Evolutionary conservation across 1,284 basidiomycete genomes (phyloP), one percentile per base, ranked within the genome.

Genomic region (Erythrobasidium hasegawianum): DNA sequence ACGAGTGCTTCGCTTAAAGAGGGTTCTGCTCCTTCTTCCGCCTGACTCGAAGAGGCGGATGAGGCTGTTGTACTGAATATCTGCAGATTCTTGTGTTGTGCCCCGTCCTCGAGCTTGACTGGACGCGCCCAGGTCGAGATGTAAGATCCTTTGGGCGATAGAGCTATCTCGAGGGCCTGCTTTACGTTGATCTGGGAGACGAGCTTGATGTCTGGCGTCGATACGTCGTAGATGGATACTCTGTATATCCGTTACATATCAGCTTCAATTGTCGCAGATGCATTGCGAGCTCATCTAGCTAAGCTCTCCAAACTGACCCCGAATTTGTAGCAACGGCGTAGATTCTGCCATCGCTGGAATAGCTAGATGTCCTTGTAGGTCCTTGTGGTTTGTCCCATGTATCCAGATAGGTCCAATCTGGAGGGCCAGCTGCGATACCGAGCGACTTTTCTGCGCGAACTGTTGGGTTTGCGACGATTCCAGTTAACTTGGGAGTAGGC

Each of bases 61-160:
- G 18, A 20, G 45, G 45, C 4, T 7, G 85, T 85, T 18, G 82
- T 85, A 67, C 88, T 87, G 82, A 91, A 95, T 69, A 95, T 80
- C 68, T 88, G 85, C 70, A 91, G 83, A 77, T 95, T 95, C 80
- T 89, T 91, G 81, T 90, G 87, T 76, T 90, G 87, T 11, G 83
- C 75, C 29, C 77, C 88, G 71, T 90, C 89, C 76, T 90, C 90
- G 20, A 53, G 59, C 81, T 72, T 77, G 84, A 84, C 80, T 70
- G 87, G 88, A 68, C 95, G 85, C 80, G 97, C 92, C 89, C 92
- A 97, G 53, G 91, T 96, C 68, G 89, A 91, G 56, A 98, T 77
- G 78, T 90, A 96, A 1, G 88, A 91, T 52, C 91, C 93, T 70
- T 88, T 85, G 5, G 95, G 94, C 7, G 94, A 97, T 79, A 97